Evolutionary conservation across 257 asterid species (phyloP).

Genomic region (Petrea volubilis): DNA sequence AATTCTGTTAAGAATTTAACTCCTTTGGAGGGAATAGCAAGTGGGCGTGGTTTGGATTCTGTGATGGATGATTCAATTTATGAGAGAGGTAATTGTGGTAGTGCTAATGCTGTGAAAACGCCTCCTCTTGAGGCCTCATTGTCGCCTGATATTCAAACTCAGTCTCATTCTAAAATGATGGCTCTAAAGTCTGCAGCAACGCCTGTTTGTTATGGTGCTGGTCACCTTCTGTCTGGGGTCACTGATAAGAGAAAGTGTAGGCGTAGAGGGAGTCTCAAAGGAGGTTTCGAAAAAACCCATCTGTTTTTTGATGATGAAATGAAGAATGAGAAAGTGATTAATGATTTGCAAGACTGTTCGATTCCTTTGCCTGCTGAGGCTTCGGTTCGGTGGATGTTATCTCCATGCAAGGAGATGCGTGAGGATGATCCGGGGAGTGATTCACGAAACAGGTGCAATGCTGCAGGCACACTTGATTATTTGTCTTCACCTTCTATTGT

Average conservation of each 20-base stretch:
- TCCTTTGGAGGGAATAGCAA: conserved; percentile 39
- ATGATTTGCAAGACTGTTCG: conserved; percentile 33
- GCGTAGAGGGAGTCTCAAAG: conserved; percentile 75
- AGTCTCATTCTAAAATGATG: conserved; percentile 35
- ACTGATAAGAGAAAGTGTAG: conserved; percentile 72
- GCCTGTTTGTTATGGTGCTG: conserved; percentile 80
- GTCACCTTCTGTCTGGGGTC: conserved; percentile 76
- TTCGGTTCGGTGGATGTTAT: conserved; percentile 55
- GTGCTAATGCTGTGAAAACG: conserved; percentile 41
- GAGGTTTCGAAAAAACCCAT: conserved; percentile 32
- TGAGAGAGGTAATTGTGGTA: conserved; percentile 5
- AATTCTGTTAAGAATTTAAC: conserved; percentile 35
- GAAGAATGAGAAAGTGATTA: conserved; percentile 15
- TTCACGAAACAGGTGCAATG: conserved; percentile 15
- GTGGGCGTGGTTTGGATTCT: conserved; percentile 31
- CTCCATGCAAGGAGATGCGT: conserved; percentile 41
- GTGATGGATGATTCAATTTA: conserved; percentile 25
- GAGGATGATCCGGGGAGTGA: conserved; percentile 25
- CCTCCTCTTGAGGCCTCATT: conserved; percentile 86
- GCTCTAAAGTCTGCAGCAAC: conserved; percentile 46
- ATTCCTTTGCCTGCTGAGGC: conserved; percentile 70
- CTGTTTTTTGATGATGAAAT: conserved; percentile 20
- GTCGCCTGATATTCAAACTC: conserved; percentile 78
- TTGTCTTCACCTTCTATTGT: conserved; percentile 35
- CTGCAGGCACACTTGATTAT: conserved; percentile 20